Conservation (phyloP, 2,329 filamentous ascomycete species). For the Calonectria pauciramosa region DNA sequence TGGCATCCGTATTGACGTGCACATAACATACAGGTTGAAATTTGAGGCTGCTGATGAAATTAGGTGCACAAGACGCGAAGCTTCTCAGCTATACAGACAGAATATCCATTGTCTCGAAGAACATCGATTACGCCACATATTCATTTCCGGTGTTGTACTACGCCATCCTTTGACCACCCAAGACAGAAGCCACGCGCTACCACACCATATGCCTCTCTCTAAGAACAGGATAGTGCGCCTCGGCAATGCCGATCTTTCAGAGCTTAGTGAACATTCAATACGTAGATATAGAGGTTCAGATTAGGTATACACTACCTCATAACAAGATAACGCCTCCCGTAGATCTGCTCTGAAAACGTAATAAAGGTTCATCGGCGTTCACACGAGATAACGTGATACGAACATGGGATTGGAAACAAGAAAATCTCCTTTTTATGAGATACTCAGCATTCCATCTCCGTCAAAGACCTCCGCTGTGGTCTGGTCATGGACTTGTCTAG, state of each 20-base stretch:
- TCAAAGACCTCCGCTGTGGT: neutral
- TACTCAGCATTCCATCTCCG: neutral
- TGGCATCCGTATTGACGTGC: neutral
- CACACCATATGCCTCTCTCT: neutral
- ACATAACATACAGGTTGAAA: neutral
- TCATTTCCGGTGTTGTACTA: neutral
- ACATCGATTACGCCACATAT: neutral
- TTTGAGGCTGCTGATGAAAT: neutral
- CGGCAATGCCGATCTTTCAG: neutral
- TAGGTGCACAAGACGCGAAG: neutral
- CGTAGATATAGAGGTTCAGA: neutral
- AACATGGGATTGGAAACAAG: neutral
- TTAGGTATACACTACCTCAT: neutral
- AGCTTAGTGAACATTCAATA: neutral
- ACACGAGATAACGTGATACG: neutral
- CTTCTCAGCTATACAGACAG: neutral
- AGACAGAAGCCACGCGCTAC: neutral
- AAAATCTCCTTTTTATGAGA: neutral
- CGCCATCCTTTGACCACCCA: neutral
- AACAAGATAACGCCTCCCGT: neutral
- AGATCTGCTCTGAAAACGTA: neutral
- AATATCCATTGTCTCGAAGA: neutral
- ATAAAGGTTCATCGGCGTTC: neutral
- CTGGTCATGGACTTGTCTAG: neutral
- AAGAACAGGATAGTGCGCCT: neutral